Evolutionary conservation across 306 rosid species (phyloP), one percentile per base, ranked within the genome.

Genomic region (Lotus japonicus): DNA sequence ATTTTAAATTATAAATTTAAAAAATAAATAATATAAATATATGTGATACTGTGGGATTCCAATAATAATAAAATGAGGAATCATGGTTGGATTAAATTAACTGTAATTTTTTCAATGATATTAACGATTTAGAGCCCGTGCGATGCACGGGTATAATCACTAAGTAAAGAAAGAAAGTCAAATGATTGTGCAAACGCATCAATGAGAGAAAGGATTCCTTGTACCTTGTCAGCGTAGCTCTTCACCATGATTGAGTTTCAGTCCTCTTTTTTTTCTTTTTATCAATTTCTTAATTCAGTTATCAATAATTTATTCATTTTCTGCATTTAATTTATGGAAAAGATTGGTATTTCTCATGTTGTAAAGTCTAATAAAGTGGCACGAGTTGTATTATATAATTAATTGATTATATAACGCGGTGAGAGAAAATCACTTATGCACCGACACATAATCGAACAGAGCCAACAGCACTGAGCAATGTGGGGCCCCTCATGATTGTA

Each of bases 311-410:
- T 58, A 64, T 9, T 54, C 4, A 16, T 21, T 77, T 43, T 58
- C 3, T 10, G 0, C 3, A 7, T 5, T 46, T 52, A 65, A 3
- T 49, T 41, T 13, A 16, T 16, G 9, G 2, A 57, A 48, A 49
- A 39, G 9, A 39, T 12, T 11, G 5, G 33, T 7, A 56, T 38
- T 64, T 64, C 2, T 48, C 8, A 49, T 6, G 72, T 54, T 73
- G 83, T 79, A 68, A 67, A 67, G 79, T 67, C 43, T 19, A 9
- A 10, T 21, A 77, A 70, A 70, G 81, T 14, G 77, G 72, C 75
- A 73, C 48, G 71, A 60, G 72, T 59, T 79, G 41, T 35, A 35
- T 65, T 11, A 48, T 48, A 15, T 0, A 46, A 21, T 74, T n/a
- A 1, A 26, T 2, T 9, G 15, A 66, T 43, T 68, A 55, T n/a